Percentiles rank a stretch among this genome's conserved stretches.
These are phyloP conservation scores for Lanmaoa rubissima DNA, from an alignment of 768 basidiomycete genomes.

Conservation along the genomic window DNA sequence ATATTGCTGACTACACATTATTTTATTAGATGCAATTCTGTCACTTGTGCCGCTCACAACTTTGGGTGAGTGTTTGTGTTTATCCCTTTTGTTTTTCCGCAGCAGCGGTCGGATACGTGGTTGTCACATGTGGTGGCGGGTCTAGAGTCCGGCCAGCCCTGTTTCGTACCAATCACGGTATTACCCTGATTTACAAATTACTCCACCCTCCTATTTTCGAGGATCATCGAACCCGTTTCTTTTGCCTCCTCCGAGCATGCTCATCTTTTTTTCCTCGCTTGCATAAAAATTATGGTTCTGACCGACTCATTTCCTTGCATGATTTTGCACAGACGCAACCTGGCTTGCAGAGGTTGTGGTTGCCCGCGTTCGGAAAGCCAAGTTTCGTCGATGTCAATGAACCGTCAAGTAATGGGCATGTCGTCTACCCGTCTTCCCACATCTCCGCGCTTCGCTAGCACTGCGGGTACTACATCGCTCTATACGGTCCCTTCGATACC, in stretches of 20 bases:
- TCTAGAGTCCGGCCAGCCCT: neutral
- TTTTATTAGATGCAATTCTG: slow-evolving; percentile 56
- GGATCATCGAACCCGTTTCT: neutral
- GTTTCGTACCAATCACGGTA: slow-evolving; percentile 20
- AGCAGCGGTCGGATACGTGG: neutral
- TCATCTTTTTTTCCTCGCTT: slow-evolving; percentile 12
- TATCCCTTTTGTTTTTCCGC: slow-evolving; percentile 7
- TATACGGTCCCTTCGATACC: slow-evolving; percentile 25
- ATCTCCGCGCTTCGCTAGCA: slow-evolving; percentile 25
- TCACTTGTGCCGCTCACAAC: slow-evolving; percentile 77
- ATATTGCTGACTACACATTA: slow-evolving; percentile 3
- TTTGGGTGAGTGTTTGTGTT: slow-evolving; percentile 62
- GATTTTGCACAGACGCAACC: slow-evolving; percentile 65
- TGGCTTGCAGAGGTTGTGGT: slow-evolving; percentile 76
- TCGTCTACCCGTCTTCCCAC: slow-evolving; percentile 23
- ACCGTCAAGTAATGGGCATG: slow-evolving; percentile 29
- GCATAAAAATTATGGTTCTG: slow-evolving; percentile 36
- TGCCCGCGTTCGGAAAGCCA: slow-evolving; percentile 48
- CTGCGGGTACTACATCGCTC: slow-evolving; percentile 15
- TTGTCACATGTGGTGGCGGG: slow-evolving; percentile 2
- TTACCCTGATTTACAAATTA: slow-evolving; percentile 26
- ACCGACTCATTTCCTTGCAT: slow-evolving; percentile 49
- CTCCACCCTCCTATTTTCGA: slow-evolving; percentile 28
- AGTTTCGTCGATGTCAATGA: slow-evolving; percentile 30
- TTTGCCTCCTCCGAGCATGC: slow-evolving; percentile 3